Percentiles rank a stretch among this genome's conserved stretches.
Conservation (phyloP, 208 protist species). For the Porcisia deanei region DNA sequence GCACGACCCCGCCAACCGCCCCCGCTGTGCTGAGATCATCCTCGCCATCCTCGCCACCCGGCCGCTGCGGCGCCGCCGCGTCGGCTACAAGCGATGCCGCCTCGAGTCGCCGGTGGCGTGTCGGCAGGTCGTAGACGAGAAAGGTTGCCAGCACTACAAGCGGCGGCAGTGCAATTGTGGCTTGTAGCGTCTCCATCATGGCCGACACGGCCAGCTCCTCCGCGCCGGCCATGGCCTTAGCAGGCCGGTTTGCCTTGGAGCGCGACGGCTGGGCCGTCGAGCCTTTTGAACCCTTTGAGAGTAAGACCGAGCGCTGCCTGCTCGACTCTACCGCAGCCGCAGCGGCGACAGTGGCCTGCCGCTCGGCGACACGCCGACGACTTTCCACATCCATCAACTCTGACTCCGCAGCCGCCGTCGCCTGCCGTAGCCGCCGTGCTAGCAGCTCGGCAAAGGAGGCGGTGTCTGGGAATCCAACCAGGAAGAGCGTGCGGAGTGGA, state of each 20-base stretch:
- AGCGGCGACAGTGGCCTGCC: constrained; percentile 6
- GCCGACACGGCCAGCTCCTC: constrained; percentile 18
- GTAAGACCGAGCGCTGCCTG: constrained; percentile 17
- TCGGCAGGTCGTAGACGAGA: constrained; percentile 66
- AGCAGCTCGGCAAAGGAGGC: constrained; percentile 57
- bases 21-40: constrained; percentile 5
- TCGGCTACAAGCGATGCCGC: constrained; percentile 28
- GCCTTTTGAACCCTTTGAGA: constrained; percentile 15
- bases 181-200: constrained; percentile 18
- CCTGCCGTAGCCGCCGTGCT: constrained; percentile 39
- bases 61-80: background rate
- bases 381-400: constrained; percentile 44
- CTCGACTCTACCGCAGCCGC: constrained; percentile 10
- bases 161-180: constrained; percentile 53
- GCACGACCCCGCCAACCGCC: background rate
- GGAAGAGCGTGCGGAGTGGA: constrained; percentile 40
- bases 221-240: constrained; percentile 9
- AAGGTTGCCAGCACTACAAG: constrained; percentile 68
- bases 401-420: constrained; percentile 46
- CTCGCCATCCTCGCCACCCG: background rate
- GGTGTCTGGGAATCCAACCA: constrained; percentile 73
- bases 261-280: constrained; percentile 7
- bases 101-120: constrained; percentile 54
- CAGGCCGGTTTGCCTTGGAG: constrained; percentile 14
- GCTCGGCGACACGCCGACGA: constrained; percentile 30